Conservation (phyloP, 129 eudicot genomes). For the Centrapalus pauciflorus region DNA sequence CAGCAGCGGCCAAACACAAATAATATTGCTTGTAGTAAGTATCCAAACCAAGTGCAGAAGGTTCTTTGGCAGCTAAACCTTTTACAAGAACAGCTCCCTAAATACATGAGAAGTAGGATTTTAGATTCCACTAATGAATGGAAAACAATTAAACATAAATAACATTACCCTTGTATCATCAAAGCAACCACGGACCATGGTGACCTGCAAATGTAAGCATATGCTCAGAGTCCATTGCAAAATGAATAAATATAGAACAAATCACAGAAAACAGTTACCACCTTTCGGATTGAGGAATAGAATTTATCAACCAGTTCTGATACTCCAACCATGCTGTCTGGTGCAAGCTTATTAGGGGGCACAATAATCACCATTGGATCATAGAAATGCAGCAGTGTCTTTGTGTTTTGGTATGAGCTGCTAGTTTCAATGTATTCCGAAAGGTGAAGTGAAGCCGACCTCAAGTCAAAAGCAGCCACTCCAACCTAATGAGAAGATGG, state of each 20-base stretch:
- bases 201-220: constrained; percentile 42
- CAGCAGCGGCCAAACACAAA: constrained; percentile 96
- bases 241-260: not conserved
- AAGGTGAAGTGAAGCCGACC: constrained; percentile 93
- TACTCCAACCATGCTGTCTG: constrained; percentile 91
- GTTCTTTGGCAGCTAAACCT: constrained; percentile 84
- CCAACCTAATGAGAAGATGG: constrained; percentile 59
- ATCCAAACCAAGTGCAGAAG: constrained; percentile 95
- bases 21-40: constrained; percentile 95
- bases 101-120: constrained; percentile 17
- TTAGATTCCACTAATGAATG: not conserved
- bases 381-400: constrained; percentile 81
- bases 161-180: constrained; percentile 84
- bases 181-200: constrained; percentile 84
- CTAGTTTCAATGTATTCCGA: constrained; percentile 96
- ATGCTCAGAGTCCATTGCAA: not conserved
- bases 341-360: constrained; percentile 79
- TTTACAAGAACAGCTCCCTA: constrained; percentile 86
- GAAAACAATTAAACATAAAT: not conserved
- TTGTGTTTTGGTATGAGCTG: constrained; percentile 86
- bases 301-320: constrained; percentile 76
- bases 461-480: constrained; percentile 93
- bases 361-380: constrained; percentile 82
- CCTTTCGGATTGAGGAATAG: constrained; percentile 77
- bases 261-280: not conserved